These are phyloP conservation scores for Verticillium albo-atrum DNA, from an alignment of 2,329 filamentous ascomycete species.

Conservation along the genomic window DNA sequence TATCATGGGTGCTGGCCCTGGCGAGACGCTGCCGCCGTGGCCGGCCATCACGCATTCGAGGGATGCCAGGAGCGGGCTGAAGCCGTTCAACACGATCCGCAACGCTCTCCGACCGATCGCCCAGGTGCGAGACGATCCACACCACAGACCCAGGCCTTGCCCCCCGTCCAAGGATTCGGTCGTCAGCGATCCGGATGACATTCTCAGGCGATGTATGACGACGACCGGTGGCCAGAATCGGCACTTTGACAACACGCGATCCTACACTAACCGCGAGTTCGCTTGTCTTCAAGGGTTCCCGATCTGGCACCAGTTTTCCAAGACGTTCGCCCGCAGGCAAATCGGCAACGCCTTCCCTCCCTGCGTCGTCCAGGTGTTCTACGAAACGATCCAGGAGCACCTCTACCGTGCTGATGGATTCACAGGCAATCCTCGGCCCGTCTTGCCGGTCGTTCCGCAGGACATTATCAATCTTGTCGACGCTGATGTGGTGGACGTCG, in stretches of 20 bases:
- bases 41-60: constrained; percentile 56
- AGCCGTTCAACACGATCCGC: constrained; percentile 38
- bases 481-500: constrained; percentile 11
- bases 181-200: constrained; percentile 33
- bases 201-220: constrained; percentile 57
- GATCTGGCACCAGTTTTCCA: constrained; percentile 50
- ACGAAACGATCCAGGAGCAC: constrained; percentile 41
- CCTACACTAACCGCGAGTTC: constrained; percentile 63
- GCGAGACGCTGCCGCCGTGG: constrained; percentile 64
- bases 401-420: constrained; percentile 37
- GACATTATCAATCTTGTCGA: background rate
- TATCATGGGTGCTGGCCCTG: constrained; percentile 59
- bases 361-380: constrained; percentile 44
- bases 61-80: constrained; percentile 22
- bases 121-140: constrained; percentile 9
- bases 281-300: constrained; percentile 70
- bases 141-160: background rate
- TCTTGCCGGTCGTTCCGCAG: background rate
- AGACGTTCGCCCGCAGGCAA: constrained; percentile 49
- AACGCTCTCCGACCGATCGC: constrained; percentile 35
- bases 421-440: background rate
- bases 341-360: constrained; percentile 80
- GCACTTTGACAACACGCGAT: constrained; percentile 59
- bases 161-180: constrained; percentile 12
- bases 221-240: constrained; percentile 58